phyloP scores from a whole-genome alignment of 805 yeast species.

The Lachancea sp. region DNA sequence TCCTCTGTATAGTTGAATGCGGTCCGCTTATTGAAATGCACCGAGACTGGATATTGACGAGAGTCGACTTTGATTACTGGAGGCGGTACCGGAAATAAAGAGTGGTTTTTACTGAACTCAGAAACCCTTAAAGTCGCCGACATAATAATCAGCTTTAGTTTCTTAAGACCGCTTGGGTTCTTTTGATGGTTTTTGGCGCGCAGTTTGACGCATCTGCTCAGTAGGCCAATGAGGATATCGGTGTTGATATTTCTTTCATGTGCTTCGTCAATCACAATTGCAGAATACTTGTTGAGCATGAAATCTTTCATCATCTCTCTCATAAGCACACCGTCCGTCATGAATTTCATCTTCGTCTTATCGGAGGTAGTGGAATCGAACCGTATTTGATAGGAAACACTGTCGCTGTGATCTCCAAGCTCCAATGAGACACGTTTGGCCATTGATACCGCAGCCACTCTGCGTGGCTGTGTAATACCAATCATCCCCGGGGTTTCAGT shows the following conservation, averaged over 20 bases:
- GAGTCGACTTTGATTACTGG: constrained; percentile 88
- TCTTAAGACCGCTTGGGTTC: constrained; percentile 46
- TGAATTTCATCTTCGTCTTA: constrained; percentile 72
- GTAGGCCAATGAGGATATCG: constrained; percentile 90
- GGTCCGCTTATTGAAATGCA: constrained; percentile 82
- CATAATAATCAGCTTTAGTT: constrained; percentile 84
- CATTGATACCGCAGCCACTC: constrained; percentile 93
- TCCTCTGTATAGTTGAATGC: constrained; percentile 76
- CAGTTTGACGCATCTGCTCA: constrained; percentile 75
- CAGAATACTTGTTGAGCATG: constrained; percentile 71
- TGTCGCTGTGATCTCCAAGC: constrained; percentile 60
- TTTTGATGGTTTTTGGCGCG: constrained; percentile 49
- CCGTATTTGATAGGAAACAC: constrained; percentile 77
- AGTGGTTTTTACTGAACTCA: constrained; percentile 80
- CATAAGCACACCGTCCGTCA: constrained; percentile 91
- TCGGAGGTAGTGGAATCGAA: constrained; percentile 63
- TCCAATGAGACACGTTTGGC: constrained; percentile 73
- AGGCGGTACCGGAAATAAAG: constrained; percentile 65
- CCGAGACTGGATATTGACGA: constrained; percentile 87
- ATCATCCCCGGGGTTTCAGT: constrained; percentile 83
- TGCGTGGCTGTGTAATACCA: constrained; percentile 92
- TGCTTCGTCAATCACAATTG: constrained; percentile 91
- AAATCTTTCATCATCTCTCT: constrained; percentile 92
- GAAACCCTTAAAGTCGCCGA: constrained; percentile 93
- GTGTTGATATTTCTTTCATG: constrained; percentile 96